phyloP scores from a whole-genome alignment of 2,329 filamentous ascomycete species.

The Nectriaceae sp. region DNA sequence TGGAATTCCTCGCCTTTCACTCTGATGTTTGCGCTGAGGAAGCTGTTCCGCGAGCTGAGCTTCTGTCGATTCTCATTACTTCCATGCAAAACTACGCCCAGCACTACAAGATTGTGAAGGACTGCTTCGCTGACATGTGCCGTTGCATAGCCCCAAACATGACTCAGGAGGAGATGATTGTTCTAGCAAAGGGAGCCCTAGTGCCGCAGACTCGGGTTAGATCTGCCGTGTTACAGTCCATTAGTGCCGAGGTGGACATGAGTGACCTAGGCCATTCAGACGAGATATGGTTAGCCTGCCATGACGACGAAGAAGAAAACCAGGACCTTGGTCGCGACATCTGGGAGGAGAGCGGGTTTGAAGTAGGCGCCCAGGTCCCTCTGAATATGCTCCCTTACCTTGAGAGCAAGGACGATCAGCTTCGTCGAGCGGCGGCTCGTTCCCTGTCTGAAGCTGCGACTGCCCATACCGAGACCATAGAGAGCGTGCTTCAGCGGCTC shows the following conservation, averaged over 20 bases:
- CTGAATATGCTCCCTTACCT: slow-evolving; percentile 75
- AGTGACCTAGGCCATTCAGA: slow-evolving; percentile 83
- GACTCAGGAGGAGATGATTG: slow-evolving; percentile 66
- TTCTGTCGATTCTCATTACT: slow-evolving; percentile 70
- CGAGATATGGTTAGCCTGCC: slow-evolving; percentile 90
- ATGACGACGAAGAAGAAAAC: slow-evolving; percentile 90
- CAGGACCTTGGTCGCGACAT: slow-evolving; percentile 80
- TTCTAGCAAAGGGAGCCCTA: slow-evolving; percentile 77
- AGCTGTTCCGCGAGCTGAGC: slow-evolving; percentile 72
- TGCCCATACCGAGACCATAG: slow-evolving; percentile 60
- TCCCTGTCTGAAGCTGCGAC: slow-evolving; percentile 75
- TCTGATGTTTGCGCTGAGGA: slow-evolving; percentile 76
- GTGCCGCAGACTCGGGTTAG: slow-evolving; percentile 79
- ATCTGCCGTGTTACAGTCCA: slow-evolving; percentile 82
- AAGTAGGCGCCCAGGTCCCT: slow-evolving; percentile 66
- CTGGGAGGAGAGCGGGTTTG: slow-evolving; percentile 90
- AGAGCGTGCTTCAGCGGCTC: slow-evolving; percentile 64
- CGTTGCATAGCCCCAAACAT: slow-evolving; percentile 85
- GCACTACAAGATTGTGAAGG: slow-evolving; percentile 93
- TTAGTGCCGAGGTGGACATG: slow-evolving; percentile 89
- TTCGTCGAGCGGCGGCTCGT: slow-evolving; percentile 81
- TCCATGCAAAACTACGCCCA: slow-evolving; percentile 89
- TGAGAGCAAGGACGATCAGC: slow-evolving; percentile 75
- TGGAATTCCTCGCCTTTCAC: slow-evolving; percentile 89
- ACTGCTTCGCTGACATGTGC: slow-evolving; percentile 85